phyloP scores from a whole-genome alignment of 2,329 filamentous ascomycete genomes.

The Colletotrichum liaoningense region DNA sequence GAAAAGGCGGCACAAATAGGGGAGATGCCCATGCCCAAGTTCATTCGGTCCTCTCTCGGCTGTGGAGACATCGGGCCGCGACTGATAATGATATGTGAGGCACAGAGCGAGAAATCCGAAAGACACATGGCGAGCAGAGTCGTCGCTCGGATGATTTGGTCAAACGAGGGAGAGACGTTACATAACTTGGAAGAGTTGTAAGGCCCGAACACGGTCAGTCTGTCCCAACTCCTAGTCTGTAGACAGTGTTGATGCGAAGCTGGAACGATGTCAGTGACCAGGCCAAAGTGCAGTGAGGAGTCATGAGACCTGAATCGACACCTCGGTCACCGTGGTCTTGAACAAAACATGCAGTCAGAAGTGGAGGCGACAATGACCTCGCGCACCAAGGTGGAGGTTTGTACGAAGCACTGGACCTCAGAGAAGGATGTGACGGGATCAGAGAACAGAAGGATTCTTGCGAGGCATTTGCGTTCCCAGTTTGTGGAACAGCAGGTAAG shows the following conservation, averaged over 20 bases:
- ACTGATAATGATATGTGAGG: background rate
- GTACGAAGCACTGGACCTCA: background rate
- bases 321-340: background rate
- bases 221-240: no score
- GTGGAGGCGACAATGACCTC: conserved; percentile 1
- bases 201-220: background rate
- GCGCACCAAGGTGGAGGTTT: conserved; percentile 17
- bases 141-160: background rate
- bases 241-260: background rate
- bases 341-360: background rate
- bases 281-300: background rate
- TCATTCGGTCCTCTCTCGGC: conserved; percentile 19
- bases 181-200: background rate
- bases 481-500: background rate
- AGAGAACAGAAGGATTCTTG: conserved; percentile 21
- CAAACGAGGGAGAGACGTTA: background rate
- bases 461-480: conserved; percentile 20
- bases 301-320: background rate
- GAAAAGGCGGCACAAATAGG: conserved; percentile 2
- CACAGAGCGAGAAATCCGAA: background rate
- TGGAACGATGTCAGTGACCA: conserved; percentile 1
- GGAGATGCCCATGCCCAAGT: conserved; percentile 5
- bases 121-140: background rate
- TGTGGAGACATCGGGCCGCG: conserved; percentile 28
- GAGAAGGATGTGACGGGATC: conserved; percentile 12